Conservation (phyloP, 2,329 filamentous ascomycete species). For the Parastagonospora nodorum region DNA sequence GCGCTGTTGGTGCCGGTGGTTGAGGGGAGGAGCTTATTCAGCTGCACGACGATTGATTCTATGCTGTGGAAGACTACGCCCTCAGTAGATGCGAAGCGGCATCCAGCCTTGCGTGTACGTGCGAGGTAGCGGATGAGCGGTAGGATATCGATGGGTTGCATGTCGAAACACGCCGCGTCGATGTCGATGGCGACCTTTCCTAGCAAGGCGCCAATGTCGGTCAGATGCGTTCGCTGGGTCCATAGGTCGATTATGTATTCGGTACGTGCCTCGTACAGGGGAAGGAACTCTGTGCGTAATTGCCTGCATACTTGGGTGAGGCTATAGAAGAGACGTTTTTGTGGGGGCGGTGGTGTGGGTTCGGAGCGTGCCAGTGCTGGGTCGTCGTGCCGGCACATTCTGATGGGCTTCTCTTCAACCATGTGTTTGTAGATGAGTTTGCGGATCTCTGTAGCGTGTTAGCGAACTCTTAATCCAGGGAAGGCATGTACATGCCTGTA, state of each 20-base stretch:
- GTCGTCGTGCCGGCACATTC: slow-evolving; percentile 17
- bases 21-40: slow-evolving; percentile 15
- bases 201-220: slow-evolving; percentile 3
- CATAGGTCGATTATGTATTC: slow-evolving; percentile 14
- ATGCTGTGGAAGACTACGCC: slow-evolving; percentile 18
- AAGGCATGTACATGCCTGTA: slow-evolving; percentile 3
- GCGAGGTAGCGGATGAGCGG: slow-evolving; percentile 11
- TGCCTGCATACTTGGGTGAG: slow-evolving; percentile 32
- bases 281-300: slow-evolving; percentile 32
- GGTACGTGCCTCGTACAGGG: slow-evolving; percentile 16
- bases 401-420: slow-evolving; percentile 11
- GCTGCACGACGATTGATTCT: slow-evolving; percentile 12
- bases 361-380: slow-evolving; percentile 8
- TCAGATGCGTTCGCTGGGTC: neutral
- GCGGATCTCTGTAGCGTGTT: slow-evolving; percentile 11
- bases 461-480: neutral
- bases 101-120: slow-evolving; percentile 6
- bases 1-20: slow-evolving; percentile 7
- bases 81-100: slow-evolving; percentile 12
- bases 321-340: slow-evolving; percentile 10
- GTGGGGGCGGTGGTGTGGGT: neutral
- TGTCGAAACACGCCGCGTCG: slow-evolving; percentile 18
- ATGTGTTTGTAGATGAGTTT: slow-evolving; percentile 16
- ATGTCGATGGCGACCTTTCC: slow-evolving; percentile 30
- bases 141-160: slow-evolving; percentile 18